Percentiles rank a stretch among this genome's conserved stretches.
Evolutionary conservation across 257 asterid genomes (phyloP).

Genomic region (Solanum ossicruentum): DNA sequence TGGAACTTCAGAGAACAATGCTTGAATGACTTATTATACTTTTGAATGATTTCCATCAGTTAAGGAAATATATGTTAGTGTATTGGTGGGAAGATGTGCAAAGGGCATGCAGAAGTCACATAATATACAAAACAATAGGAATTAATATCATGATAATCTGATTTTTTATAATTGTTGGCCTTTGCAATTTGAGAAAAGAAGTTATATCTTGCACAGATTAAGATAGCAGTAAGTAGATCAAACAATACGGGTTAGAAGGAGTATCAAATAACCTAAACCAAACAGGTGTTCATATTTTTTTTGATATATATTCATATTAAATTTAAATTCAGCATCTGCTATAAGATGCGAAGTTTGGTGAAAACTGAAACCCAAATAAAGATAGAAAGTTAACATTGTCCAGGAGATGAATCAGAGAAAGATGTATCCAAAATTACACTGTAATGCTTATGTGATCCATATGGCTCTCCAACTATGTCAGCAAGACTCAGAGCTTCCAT

Average conservation of each 20-base stretch:
- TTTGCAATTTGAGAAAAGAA: background rate
- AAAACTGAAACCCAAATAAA: background rate
- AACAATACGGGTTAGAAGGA: background rate
- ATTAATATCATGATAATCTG: background rate
- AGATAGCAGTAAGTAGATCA: background rate
- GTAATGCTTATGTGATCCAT: constrained; percentile 86
- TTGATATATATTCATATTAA: background rate
- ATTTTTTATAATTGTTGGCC: background rate
- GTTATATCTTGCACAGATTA: background rate
- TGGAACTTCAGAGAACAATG: background rate
- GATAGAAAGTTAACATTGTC: background rate
- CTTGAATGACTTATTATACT: background rate
- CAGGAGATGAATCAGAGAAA: background rate
- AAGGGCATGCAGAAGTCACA: background rate
- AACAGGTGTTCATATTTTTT: background rate
- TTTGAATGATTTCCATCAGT: background rate
- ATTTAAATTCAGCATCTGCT: background rate
- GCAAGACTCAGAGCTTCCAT: constrained; percentile 63
- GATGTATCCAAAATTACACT: constrained; percentile 30
- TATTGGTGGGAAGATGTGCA: background rate
- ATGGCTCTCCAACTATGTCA: constrained; percentile 72
- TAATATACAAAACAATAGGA: background rate
- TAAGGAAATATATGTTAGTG: background rate
- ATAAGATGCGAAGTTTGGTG: background rate
- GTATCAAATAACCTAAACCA: background rate